Base-by-base conservation (phyloP, 345 rosid species). In the Salix caprea region DNA sequence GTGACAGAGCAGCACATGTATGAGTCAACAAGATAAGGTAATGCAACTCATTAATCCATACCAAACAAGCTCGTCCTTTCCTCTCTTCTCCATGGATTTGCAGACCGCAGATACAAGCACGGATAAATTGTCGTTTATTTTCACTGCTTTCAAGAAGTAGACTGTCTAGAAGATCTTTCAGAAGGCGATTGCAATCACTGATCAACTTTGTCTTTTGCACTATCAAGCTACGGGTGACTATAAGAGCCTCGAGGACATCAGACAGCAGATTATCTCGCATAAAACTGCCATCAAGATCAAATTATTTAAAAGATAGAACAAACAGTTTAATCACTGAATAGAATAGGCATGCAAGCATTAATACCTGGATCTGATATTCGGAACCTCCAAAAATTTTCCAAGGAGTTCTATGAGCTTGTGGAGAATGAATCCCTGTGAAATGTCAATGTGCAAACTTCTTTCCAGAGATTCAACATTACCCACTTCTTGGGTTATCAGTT, bases 181-280 rank as follows among this genome's bases (percentile, higher is more conserved):
- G 88, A 82, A 92, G 95, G 65, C 89, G 88, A 85, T 92, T 90
- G 86, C 99, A 93, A 82, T 96, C 99, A 84, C 91, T 92, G 69
- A 96, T 96, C 80, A 96, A 82, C 86, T 96, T 96, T 56, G 99
- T 96, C 92, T 96, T 96, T 87, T 96, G 99, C 74, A 96, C 97
- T 82, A 96, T 88, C 85, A 96, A 83, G 78, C 99, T 93, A 61
- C 92, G 94, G 68, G 93, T 96, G 79, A 96, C 95, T 77, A 92
- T 96, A 78, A 96, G 97, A 80, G 95, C 95, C 85, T 96, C 99
- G 42, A 96, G 91, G 77, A 96, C 90, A 85, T 93, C 90, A n/a
- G 91, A 85, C 61, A 96, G 84, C 86, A 96, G 85, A 87, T 93
- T 88, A 73, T 92, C 97, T 40, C 83, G 89, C 99, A 93, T 92